Evolutionary conservation across 1,284 basidiomycete species (phyloP), one percentile per base, ranked within the genome.

Genomic region (Ceratobasidium sp.): DNA sequence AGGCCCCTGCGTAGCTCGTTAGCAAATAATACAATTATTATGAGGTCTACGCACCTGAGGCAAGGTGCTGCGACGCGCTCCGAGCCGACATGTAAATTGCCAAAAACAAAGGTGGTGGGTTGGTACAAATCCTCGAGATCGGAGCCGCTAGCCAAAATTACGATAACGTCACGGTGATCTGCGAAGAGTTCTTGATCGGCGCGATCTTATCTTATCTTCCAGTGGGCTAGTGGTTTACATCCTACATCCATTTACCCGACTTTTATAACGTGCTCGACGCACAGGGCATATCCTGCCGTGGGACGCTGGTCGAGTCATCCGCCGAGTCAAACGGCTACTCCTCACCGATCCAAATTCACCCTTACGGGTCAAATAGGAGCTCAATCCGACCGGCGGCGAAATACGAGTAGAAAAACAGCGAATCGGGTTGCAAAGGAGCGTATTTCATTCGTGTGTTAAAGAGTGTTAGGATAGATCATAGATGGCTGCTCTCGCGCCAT

Each of bases 1-100:
- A 13, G 17, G 77, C 80, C 26, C 80, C 80, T 77, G 66, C 11
- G 42, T 31, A 28, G 35, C 23, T 26, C 8, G 13, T 61, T 37
- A 61, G 60, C 10, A 23, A 3, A 31, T 17, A 45, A 17, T 58
- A 31, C 45, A 63, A 61, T 35, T 37, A 11, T 10, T 39, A 31
- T 49, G 45, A 35, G 31, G 23, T 51, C 11, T 35, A 6, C 60
- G 20, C 35, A 63, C 66, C 58, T 23, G 76, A 68, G 28, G 33
- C 58, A 35, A 76, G 65, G n/a, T 76, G 75, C 54, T 76, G 64
- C n/a, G 75, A n/a, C 26, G 33, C 65, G 42, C 53, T 76, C 56
- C 42, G 54, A 51, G 56, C 33, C 42, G 65, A 64, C 75, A 68
- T 67, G 28, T 35, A 42, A 4, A 45, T 26, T 17, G 35, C 26